Percentiles rank a stretch among this genome's conserved stretches.
These are phyloP conservation scores for Cucumis melo DNA, from an alignment of 306 rosid species.

Conservation along the genomic window DNA sequence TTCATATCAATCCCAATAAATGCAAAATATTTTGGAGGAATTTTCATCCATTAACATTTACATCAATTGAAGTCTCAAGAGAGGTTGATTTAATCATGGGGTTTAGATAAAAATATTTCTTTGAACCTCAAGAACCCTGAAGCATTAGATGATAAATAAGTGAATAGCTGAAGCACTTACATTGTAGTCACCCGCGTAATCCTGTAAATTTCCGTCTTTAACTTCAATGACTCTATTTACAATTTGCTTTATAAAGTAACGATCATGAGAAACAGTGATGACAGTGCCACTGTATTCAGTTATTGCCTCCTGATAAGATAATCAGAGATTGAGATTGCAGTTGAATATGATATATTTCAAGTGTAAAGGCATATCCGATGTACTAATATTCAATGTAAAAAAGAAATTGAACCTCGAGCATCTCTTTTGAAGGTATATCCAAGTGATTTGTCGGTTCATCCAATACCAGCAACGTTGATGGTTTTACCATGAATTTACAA, in stretches of 20 bases:
- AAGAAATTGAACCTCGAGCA: slow-evolving; percentile 67
- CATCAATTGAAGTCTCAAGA: neutral
- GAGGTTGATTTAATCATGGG: neutral
- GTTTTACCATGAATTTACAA: slow-evolving; percentile 95
- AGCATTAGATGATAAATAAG: neutral
- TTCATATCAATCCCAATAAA: neutral
- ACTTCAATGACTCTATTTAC: slow-evolving; percentile 92
- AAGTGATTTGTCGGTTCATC: slow-evolving; percentile 98
- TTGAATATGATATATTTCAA: neutral
- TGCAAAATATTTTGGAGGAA: neutral
- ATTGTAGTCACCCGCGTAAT: slow-evolving; percentile 84
- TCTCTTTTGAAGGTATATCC: slow-evolving; percentile 97
- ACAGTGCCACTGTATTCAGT: slow-evolving; percentile 72
- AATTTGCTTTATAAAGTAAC: slow-evolving; percentile 87
- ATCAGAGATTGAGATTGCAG: slow-evolving; percentile 13
- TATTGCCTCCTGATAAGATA: slow-evolving; percentile 71
- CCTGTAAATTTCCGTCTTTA: slow-evolving; percentile 53
- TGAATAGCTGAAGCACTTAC: slow-evolving; percentile 32
- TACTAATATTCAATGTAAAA: neutral
- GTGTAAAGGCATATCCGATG: neutral
- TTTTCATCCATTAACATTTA: neutral
- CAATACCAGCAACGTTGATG: slow-evolving; percentile 73
- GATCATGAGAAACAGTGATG: slow-evolving; percentile 88
- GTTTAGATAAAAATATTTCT: neutral
- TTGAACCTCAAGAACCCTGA: neutral